These are phyloP conservation scores for Ormosia emarginata DNA, from an alignment of 306 rosid species.

Conservation along the genomic window DNA sequence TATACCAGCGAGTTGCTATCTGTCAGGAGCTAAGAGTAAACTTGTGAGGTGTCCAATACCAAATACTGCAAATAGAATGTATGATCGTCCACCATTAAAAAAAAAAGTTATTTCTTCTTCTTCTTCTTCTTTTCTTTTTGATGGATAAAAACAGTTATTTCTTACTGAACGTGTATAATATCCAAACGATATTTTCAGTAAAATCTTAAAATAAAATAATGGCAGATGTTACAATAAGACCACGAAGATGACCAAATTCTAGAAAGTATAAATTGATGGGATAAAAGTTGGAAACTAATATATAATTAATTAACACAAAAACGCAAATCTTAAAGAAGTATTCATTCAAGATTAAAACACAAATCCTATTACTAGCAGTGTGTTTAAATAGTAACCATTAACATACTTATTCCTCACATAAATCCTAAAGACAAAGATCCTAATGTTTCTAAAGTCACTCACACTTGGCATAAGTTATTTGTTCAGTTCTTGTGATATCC, in stretches of 20 bases:
- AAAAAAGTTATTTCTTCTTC: too few species aligned
- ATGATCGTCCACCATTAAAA: background rate
- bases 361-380: background rate
- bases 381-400: too few species aligned
- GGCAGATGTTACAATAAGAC: background rate
- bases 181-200: background rate
- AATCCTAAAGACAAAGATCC: background rate
- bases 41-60: background rate
- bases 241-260: background rate
- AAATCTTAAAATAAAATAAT: background rate
- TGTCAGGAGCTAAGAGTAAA: background rate
- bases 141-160: background rate
- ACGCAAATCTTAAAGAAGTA: too few species aligned
- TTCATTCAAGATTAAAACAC: background rate
- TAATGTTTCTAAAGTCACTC: background rate
- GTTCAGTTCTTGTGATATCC: too few species aligned
- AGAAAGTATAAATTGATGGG: background rate
- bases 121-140: too few species aligned
- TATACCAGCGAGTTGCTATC: conserved; percentile 6
- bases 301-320: too few species aligned
- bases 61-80: background rate
- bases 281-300: too few species aligned
- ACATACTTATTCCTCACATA: background rate
- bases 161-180: background rate
- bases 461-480: too few species aligned